These are phyloP conservation scores for Asclepias syriaca DNA, from an alignment of 257 asterid genomes.

Conservation along the genomic window DNA sequence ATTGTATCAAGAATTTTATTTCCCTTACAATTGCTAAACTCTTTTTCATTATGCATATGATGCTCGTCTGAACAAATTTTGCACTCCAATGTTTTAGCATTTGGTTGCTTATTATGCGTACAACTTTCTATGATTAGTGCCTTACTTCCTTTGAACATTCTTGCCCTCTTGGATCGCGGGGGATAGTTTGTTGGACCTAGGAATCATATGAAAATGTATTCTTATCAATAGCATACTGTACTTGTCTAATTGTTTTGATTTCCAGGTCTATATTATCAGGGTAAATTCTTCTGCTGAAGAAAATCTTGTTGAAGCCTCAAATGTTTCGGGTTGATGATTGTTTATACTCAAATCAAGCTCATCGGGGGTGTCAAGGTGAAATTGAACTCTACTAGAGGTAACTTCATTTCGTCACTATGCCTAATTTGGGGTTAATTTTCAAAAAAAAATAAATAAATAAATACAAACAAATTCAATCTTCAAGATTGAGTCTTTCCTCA, in stretches of 20 bases:
- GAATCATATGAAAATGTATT: background rate
- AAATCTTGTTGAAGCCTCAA: background rate
- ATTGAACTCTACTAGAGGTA: background rate
- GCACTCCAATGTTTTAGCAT: background rate
- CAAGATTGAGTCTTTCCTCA: background rate
- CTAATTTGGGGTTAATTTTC: background rate
- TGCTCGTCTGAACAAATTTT: background rate
- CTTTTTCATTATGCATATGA: background rate
- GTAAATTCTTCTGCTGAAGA: constrained; percentile 3
- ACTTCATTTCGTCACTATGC: background rate
- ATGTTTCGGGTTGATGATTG: background rate
- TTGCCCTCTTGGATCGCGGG: background rate
- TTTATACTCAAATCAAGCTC: background rate
- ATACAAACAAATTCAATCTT: background rate
- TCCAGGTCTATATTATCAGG: constrained; percentile 19
- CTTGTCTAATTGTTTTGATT: background rate
- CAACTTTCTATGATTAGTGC: background rate
- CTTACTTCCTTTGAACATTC: background rate
- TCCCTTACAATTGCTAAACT: background rate
- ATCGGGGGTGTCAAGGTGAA: background rate
- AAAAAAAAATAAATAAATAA: background rate
- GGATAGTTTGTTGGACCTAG: background rate
- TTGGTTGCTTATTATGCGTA: background rate
- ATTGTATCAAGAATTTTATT: constrained; percentile 2
- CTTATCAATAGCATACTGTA: background rate